A percentile compares a stretch with the other conserved stretches of the same genome.
Conservation (phyloP, 352 stramenopile species). For the Phytophthora litchii region DNA sequence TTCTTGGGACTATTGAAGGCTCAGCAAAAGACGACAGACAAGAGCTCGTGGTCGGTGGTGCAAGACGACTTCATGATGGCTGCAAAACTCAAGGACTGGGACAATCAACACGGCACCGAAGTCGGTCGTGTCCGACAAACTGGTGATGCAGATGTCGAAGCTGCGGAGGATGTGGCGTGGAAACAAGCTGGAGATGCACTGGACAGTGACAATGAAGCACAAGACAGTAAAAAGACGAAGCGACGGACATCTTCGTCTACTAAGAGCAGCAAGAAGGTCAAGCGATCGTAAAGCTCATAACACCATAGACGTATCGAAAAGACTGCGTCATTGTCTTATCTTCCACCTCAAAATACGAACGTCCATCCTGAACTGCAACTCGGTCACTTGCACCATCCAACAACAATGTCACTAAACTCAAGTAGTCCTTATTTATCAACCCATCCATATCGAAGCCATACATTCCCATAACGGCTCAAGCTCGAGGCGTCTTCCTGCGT, state of each 20-base stretch:
- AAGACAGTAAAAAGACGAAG: slow-evolving; percentile 33
- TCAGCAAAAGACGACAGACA: slow-evolving; percentile 50
- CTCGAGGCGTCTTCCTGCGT: slow-evolving; percentile 17
- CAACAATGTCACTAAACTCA: slow-evolving; percentile 17
- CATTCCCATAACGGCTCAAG: slow-evolving; percentile 23
- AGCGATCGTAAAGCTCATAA: slow-evolving; percentile 35
- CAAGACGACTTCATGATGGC: slow-evolving; percentile 90
- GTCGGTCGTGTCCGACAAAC: slow-evolving; percentile 44
- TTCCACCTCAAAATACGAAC: slow-evolving; percentile 18
- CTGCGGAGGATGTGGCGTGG: slow-evolving; percentile 69
- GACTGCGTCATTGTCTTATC: not conserved
- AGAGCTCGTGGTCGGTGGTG: slow-evolving; percentile 82
- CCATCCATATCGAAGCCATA: slow-evolving; percentile 6
- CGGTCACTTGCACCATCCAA: not conserved
- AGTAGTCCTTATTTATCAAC: slow-evolving; percentile 4
- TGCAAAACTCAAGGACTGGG: slow-evolving; percentile 88
- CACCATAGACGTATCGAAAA: slow-evolving; percentile 14
- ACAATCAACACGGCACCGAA: slow-evolving; percentile 62
- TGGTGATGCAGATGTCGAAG: slow-evolving; percentile 67
- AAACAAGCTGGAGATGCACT: slow-evolving; percentile 53
- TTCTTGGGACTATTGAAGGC: slow-evolving; percentile 83
- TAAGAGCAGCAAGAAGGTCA: slow-evolving; percentile 43
- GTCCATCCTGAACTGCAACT: not conserved
- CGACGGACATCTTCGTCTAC: slow-evolving; percentile 32
- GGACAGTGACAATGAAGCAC: slow-evolving; percentile 55